Evolutionary conservation across 257 asterid genomes (phyloP).

Genomic region (Gardenia jasminoides): DNA sequence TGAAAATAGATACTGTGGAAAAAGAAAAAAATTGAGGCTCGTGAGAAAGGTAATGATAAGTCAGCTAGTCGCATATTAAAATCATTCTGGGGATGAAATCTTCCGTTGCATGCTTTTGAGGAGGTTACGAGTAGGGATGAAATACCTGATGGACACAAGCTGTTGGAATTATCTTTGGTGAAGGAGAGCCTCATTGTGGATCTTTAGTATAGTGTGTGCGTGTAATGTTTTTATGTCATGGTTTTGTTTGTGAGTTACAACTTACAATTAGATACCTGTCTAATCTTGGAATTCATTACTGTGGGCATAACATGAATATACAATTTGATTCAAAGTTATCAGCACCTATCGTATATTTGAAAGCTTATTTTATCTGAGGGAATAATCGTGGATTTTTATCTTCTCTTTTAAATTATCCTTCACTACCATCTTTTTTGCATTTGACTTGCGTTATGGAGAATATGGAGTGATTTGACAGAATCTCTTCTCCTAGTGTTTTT

Average conservation of each 20-base stretch:
- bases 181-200: background rate
- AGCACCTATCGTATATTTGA: background rate
- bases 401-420: background rate
- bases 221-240: background rate
- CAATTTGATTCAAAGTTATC: background rate
- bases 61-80: background rate
- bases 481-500: background rate
- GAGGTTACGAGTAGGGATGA: background rate
- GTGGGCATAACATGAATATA: background rate
- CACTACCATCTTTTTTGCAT: background rate
- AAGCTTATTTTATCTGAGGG: too few relatives aligned
- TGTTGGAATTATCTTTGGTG: background rate
- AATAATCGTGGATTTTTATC: background rate
- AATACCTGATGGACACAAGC: background rate
- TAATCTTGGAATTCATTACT: background rate
- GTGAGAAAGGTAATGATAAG: background rate
- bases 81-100: background rate
- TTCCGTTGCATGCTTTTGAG: background rate
- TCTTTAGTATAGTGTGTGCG: background rate
- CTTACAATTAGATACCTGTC: background rate
- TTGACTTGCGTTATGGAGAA: background rate
- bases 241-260: background rate
- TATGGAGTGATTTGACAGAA: background rate
- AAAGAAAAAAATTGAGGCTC: background rate
- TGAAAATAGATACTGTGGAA: background rate